A percentile compares a stretch with the other conserved stretches of the same genome.
Conservation (phyloP, 2,329 filamentous ascomycete genomes). For the Ophiosphaerella herpotricha region DNA sequence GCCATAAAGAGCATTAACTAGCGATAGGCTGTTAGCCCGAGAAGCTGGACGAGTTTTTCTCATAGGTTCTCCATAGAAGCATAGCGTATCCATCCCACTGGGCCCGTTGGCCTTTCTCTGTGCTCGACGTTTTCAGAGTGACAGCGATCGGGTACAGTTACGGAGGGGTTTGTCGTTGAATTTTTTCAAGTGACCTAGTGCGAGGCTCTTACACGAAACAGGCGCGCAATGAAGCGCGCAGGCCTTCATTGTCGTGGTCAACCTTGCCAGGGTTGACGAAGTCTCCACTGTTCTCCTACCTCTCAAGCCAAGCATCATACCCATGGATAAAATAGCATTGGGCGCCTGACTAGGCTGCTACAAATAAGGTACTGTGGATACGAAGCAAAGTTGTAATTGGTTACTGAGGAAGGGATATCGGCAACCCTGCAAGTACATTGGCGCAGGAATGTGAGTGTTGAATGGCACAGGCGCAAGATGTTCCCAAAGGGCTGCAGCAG, state of each 20-base stretch:
- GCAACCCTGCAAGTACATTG: slow-evolving; percentile 28
- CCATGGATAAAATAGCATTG: slow-evolving; percentile 13
- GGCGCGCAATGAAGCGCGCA: neutral
- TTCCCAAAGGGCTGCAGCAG: slow-evolving; percentile 24
- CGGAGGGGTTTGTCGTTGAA: neutral
- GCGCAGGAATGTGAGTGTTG: slow-evolving; percentile 32
- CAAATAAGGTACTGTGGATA: slow-evolving; percentile 17
- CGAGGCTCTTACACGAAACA: slow-evolving; percentile 1
- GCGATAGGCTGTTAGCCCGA: neutral
- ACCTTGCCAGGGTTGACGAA: slow-evolving; percentile 22
- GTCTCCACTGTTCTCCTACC: slow-evolving; percentile 22
- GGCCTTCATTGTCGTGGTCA: slow-evolving; percentile 7
- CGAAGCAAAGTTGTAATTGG: slow-evolving; percentile 18
- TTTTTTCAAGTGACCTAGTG: neutral
- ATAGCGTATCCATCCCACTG: slow-evolving; percentile 5
- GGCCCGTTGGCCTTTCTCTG: slow-evolving; percentile 1
- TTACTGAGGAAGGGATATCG: slow-evolving; percentile 14
- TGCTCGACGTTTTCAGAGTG: slow-evolving; percentile 1
- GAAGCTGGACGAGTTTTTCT: neutral
- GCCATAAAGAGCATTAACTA: neutral
- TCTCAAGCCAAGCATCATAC: slow-evolving; percentile 18
- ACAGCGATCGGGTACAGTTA: slow-evolving; percentile 4
- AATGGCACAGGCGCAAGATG: slow-evolving; percentile 27
- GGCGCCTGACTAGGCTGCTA: slow-evolving; percentile 17
- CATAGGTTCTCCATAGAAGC: slow-evolving; percentile 2